Base-by-base conservation (phyloP, 257 asterid genomes). In the Schizonepeta tenuifolia region DNA sequence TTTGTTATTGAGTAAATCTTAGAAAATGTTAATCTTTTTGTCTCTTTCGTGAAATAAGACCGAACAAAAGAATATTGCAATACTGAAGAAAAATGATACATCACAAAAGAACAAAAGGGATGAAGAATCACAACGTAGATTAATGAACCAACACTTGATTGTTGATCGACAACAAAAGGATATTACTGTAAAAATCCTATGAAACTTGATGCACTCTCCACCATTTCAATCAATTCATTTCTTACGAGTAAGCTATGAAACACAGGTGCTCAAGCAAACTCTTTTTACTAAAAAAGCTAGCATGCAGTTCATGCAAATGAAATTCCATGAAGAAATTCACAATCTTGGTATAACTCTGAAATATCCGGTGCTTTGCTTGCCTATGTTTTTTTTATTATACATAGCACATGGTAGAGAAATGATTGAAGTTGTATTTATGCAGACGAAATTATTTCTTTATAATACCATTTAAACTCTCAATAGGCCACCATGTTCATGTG, bases 241-340 rank as follows among this genome's bases (percentile, higher is more conserved):
- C n/a, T 65, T 56, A 24, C 72, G 14, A n/a, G n/a, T 18, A 41
- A 15, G 75, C 70, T 71, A 24, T 28, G 55, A 67, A 64, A 12
- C 20, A 31, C 53, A 92, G 98, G 89, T 80, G 63, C 78, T 92
- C 83, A 92, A 87, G 85, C 90, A 83, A 85, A 82, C 84, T 75
- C 92, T 92, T 68, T 85, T 85, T 22, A 82, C 88, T 36, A 86
- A 95, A 57, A 90, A 88, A 83, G 86, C 98, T 41, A 92, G 96
- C 62, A 83, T 92, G 92, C 96, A 88, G 85, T 90, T 87, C 86
- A 88, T 90, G 94, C 98, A 90, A 82, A 86, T 76, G 84, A 92
- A 85, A 76, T 85, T 92, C 82, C 86, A 83, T 26, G 96, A 92
- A 81, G 98, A 90, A 83, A 69, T 88, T 69, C 84, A 84, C 44